Conservation (phyloP, 257 asterid species). For the Marsdenia floribunda region DNA sequence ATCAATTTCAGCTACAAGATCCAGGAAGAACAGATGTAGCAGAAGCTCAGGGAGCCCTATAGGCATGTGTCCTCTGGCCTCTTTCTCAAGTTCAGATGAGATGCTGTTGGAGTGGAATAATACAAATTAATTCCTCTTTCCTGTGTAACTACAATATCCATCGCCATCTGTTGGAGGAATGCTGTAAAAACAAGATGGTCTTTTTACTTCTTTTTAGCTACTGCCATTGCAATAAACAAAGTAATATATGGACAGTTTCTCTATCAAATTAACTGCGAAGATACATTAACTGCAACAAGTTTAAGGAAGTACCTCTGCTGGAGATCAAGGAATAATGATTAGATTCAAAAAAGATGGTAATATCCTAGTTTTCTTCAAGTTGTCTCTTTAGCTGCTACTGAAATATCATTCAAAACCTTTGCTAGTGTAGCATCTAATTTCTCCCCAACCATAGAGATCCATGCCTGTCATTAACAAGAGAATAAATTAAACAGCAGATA, state of each 20-base stretch:
- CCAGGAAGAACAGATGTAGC: neutral
- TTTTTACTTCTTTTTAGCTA: neutral
- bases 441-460: slow-evolving; percentile 84
- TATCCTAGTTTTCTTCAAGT: slow-evolving; percentile 4
- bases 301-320: neutral
- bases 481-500: slow-evolving; percentile 1
- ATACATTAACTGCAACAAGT: neutral
- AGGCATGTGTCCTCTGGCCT: neutral
- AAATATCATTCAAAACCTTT: slow-evolving; percentile 31
- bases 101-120: neutral
- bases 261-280: neutral
- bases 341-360: neutral
- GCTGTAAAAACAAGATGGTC: neutral
- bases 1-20: neutral
- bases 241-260: neutral
- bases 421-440: slow-evolving; percentile 76
- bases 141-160: neutral
- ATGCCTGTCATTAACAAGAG: slow-evolving; percentile 48
- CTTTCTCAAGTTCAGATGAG: neutral
- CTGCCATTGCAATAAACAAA: neutral
- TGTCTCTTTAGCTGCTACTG: slow-evolving; percentile 4
- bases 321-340: neutral
- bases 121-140: neutral
- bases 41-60: neutral
- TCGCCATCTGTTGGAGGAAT: neutral